Base-by-base conservation (phyloP, 768 basidiomycete genomes). In the Lentinula guzmanii region DNA sequence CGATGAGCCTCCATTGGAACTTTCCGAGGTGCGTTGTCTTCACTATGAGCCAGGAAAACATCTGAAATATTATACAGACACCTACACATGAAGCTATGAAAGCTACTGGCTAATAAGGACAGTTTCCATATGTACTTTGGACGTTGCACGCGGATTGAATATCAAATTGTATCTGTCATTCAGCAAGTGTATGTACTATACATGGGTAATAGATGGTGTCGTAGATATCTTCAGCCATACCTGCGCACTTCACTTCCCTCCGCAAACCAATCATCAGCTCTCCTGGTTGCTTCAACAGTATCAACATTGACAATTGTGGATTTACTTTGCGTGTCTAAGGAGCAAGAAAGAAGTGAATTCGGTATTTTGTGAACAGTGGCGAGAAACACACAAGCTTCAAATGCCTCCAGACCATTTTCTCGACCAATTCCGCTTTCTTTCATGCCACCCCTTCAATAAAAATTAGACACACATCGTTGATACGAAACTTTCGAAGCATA, bases 341-440 rank as follows among this genome's bases (percentile, higher is more conserved):
- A 45, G 33, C 18, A 37, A 18, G 9, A 13, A 33, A 15, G 4
- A 39, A 11, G 45, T 52, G 15, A 39, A 16, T 34, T 34, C 28
- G 16, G 41, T 13, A 18, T 39, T n/a, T 53, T 16, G 8, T 34
- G 15, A 58, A 37, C 33, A 4, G 2, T 0, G 34, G 3, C 24
- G 48, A 28, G 13, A 11, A 33, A 52, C 89, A 62, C 63, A 91
- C 91, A 93, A 63, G 87, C 81, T 70, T 90, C 84, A 55, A 87
- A 83, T 15, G 91, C 90, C 69, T 93, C 92, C 4, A 89, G 61
- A 1, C 93, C 93, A 64, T 95, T 95, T 69, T 95, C 93, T 61
- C 93, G 74, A 5, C 93, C 92, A 57, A 92, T 87, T 1, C 92
- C 92, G 66, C 91, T 93, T 65, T 89, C 87, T 70, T 93, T 93